These are phyloP conservation scores for Hypericum perforatum DNA, from an alignment of 345 rosid genomes.

Conservation along the genomic window DNA sequence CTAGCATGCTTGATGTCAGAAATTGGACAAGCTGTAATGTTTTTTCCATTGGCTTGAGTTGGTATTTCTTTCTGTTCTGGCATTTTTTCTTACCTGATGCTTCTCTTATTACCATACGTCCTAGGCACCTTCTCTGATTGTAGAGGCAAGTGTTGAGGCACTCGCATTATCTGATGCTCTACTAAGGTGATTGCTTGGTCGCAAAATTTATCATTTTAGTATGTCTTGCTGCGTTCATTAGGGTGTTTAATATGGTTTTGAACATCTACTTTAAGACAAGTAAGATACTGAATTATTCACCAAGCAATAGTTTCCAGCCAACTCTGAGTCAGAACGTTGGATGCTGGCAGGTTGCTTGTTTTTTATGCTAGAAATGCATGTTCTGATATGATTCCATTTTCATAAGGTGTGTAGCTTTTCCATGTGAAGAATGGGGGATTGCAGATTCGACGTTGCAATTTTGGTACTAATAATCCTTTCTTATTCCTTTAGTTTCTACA, in stretches of 20 bases:
- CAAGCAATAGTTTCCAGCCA: no score
- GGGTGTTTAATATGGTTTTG: no score
- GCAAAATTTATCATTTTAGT: constrained; percentile 1
- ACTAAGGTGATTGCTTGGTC: constrained; percentile 46
- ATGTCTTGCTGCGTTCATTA: no score
- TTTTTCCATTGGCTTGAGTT: constrained; percentile 2
- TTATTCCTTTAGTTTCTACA: background rate
- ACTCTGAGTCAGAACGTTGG: no score
- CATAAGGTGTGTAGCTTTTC: constrained; percentile 79
- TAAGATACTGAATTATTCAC: no score
- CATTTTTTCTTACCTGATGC: constrained; percentile 6
- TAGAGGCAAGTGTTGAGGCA: constrained; percentile 76
- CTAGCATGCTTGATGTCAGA: constrained; percentile 84
- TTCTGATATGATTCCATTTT: constrained; percentile 16
- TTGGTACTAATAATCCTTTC: constrained; percentile 40
- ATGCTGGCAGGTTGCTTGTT: no score
- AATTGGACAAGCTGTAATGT: constrained; percentile 92
- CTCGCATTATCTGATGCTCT: constrained; percentile 64
- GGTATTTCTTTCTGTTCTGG: background rate
- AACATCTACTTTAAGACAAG: no score
- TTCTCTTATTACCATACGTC: constrained; percentile 11
- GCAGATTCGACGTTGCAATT: constrained; percentile 97
- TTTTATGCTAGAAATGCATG: background rate
- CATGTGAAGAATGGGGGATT: constrained; percentile 94
- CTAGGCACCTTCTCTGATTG: constrained; percentile 84